A percentile compares a stretch with the other conserved stretches of the same genome.
These are phyloP conservation scores for Rhododendron griersonianum DNA, from an alignment of 148 eudicot genomes.

Conservation along the genomic window DNA sequence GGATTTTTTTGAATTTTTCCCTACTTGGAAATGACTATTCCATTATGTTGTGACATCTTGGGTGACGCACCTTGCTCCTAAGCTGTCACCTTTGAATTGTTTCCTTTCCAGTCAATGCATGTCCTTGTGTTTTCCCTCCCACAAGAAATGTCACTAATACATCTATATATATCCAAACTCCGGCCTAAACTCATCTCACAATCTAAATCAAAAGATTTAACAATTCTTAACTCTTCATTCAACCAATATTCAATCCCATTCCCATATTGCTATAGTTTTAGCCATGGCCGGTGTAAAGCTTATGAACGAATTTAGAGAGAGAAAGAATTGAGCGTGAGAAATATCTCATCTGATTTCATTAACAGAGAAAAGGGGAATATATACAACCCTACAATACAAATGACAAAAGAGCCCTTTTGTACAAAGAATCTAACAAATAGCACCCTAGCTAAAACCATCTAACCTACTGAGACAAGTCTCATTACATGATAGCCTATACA, in stretches of 20 bases:
- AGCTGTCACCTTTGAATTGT: background rate
- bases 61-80: background rate
- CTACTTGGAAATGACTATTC: background rate
- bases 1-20: too few species aligned
- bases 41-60: background rate
- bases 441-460: too few species aligned
- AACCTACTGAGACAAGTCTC: too few species aligned
- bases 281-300: background rate
- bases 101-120: background rate
- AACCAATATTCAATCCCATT: background rate
- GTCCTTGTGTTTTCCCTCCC: background rate
- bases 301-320: too few species aligned
- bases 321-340: too few species aligned
- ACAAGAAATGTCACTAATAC: background rate
- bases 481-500: too few species aligned
- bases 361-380: too few species aligned
- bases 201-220: background rate
- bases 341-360: too few species aligned
- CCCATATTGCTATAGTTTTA: background rate
- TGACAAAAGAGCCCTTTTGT: too few species aligned
- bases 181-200: background rate
- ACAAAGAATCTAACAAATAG: too few species aligned
- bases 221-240: background rate
- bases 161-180: background rate
- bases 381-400: too few species aligned